Percentiles rank a stretch among this genome's conserved stretches.
phyloP scores from a whole-genome alignment of 1,139 yeast genomes.

The Yamadazyma buinensis region DNA sequence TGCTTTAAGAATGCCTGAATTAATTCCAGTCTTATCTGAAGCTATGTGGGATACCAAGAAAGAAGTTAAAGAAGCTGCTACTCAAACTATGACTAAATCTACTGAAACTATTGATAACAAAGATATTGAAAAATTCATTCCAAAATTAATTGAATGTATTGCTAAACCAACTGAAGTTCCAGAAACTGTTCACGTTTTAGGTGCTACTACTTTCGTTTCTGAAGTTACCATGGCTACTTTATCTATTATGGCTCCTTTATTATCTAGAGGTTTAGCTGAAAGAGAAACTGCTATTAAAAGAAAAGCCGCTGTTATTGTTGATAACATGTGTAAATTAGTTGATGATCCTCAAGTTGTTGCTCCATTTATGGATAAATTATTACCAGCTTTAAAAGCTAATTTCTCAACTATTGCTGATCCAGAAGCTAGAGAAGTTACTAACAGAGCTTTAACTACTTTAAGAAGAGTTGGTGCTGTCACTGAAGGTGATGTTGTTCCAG shows the following conservation, averaged over 20 bases:
- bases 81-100: constrained; percentile 91
- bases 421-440: constrained; percentile 98
- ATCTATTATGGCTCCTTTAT: constrained; percentile 98
- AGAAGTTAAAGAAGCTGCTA: constrained; percentile 96
- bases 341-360: constrained; percentile 99
- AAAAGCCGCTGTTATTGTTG: constrained; percentile 98
- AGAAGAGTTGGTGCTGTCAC: constrained; percentile 98
- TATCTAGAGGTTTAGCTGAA: constrained; percentile 99
- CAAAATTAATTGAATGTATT: constrained; percentile 94
- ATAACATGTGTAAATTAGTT: constrained; percentile 99
- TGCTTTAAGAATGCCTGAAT: constrained; percentile 98
- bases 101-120: constrained; percentile 98
- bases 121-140: constrained; percentile 99
- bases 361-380: constrained; percentile 92
- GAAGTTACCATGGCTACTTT: constrained; percentile 99
- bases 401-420: constrained; percentile 97
- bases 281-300: constrained; percentile 99
- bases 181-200: constrained; percentile 96
- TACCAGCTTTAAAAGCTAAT: constrained; percentile 95
- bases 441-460: constrained; percentile 94
- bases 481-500: constrained; percentile 86
- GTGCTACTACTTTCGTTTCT: constrained; percentile 99
- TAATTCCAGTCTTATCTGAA: constrained; percentile 96
- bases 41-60: constrained; percentile 99
- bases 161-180: constrained; percentile 97